Evolutionary conservation across 208 protist genomes (phyloP), one percentile per base, ranked within the genome.

Genomic region (Crithidia thermophila): DNA sequence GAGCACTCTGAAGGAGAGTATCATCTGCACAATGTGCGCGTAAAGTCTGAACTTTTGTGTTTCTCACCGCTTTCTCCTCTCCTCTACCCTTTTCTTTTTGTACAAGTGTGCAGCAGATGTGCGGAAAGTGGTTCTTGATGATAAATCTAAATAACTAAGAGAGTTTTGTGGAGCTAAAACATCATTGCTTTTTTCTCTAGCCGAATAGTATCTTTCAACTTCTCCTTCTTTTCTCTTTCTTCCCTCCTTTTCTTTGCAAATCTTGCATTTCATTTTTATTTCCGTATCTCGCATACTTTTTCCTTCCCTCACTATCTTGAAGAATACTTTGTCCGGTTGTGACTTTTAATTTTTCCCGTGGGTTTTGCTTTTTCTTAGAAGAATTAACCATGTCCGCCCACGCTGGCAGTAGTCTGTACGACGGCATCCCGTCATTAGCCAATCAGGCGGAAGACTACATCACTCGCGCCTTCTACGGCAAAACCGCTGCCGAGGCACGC

Each of bases 381-480:
- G 13, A 10, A 16, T 10, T 43, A 43, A 28, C 4, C 14, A 66
- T 66, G 59, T 27, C 59, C 31, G 20, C 39, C 10, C n/a, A 51
- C 25, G 37, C 59, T 3, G 51, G 68, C 28, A 49, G 52, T 0
- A 75, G 68, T 33, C 51, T 77, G 1, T 67, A 66, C 42, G 68
- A 76, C 45, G 67, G 49, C 18, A 67, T 63, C 21, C 45, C 42
- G 10, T 61, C 78, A 2, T 58, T 91, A 16, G 72, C 67, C 0
- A 52, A 43, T 3, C 74, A 88, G 53, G 55, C 86, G 28, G 87
- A 95, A 60, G 61, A 65, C 52, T 59, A 72, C 51, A 93, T 95
- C 59, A 88, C 82, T 2, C 68, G 66, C 11, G 79, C 71, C 53
- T 91, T 90, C 58, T 95, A 95, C 67, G 75, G 74, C 14, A 51